Evolutionary conservation across 331 rosid species (phyloP), one percentile per base, ranked within the genome.

Genomic region (Quercus lobata): DNA sequence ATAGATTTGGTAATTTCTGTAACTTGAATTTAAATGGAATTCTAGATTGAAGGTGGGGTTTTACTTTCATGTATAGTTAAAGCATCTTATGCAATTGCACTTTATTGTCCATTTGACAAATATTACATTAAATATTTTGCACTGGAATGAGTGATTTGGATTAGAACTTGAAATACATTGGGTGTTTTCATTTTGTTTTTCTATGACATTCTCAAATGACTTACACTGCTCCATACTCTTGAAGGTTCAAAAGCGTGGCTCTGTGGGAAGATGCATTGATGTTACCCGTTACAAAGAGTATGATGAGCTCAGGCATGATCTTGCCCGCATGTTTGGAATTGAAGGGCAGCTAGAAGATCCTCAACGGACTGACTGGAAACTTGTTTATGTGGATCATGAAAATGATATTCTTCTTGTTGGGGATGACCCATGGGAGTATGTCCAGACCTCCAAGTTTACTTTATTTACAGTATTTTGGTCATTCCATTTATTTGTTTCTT

Each of bases 381-480:
- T 93, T 75, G 98, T 93, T 55, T 96, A 89, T 41, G 97, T 96
- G 65, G 99, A 96, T 91, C 97, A 96, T 79, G 99, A 96, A 85
- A 96, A 89, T 81, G 99, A 96, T 82, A 90, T 96, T 74, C 98
- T 96, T 82, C 97, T 96, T 71, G 98, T 93, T 82, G 99, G 99
- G 22, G 99, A 96, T 76, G 99, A 96, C 84, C 99, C 99, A 46
- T 96, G 99, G 99, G 98, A 92, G 99, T 96, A 85, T 88, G 98
- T 91, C 55, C 44, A 49, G 60, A 79, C 52, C 80, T 63, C 53
- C 49, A 41, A 53, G 57, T 72, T 79, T 75, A 2, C 73, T 35
- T 24, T 44, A 30, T 25, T 37, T 19, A 54, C 37, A 5, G 2
- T 53, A 16, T 75, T 65, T 49, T 11, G 44, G 56, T 66, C 46